Conservation (phyloP, 2,329 filamentous ascomycete genomes). For the Pseudogymnoascus sp. region DNA sequence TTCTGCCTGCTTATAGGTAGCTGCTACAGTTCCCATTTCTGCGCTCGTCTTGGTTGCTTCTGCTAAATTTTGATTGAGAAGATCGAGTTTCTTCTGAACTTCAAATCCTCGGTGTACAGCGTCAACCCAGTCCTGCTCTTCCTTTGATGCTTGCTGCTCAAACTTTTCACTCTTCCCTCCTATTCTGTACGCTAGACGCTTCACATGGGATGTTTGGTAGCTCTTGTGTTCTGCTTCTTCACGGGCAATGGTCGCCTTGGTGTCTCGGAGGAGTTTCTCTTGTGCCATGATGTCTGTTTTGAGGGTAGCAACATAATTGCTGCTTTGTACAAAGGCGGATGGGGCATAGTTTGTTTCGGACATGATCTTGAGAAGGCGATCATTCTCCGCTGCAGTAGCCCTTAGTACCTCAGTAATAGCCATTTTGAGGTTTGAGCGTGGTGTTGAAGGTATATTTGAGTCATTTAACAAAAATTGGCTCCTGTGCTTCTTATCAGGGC, state of each 20-base stretch:
- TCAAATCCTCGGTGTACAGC: slow-evolving; percentile 42
- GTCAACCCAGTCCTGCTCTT: slow-evolving; percentile 48
- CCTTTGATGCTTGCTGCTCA: slow-evolving; percentile 41
- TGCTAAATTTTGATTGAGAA: slow-evolving; percentile 33
- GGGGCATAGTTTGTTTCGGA: slow-evolving; percentile 42
- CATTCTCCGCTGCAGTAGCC: slow-evolving; percentile 35
- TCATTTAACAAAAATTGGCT: neutral
- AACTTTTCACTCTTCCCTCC: slow-evolving; percentile 43
- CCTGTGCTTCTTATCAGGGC: neutral
- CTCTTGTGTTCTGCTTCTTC: slow-evolving; percentile 46
- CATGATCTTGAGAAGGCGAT: slow-evolving; percentile 39
- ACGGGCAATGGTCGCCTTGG: slow-evolving; percentile 36
- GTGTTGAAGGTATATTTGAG: neutral
- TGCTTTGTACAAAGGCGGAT: slow-evolving; percentile 39
- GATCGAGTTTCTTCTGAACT: slow-evolving; percentile 36
- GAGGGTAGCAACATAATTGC: slow-evolving; percentile 39
- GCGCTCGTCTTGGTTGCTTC: slow-evolving; percentile 33
- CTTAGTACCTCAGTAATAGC: slow-evolving; percentile 29
- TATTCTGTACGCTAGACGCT: slow-evolving; percentile 44
- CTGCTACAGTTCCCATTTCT: slow-evolving; percentile 32
- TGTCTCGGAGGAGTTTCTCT: slow-evolving; percentile 32
- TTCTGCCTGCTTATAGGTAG: slow-evolving; percentile 36
- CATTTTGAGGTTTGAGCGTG: neutral
- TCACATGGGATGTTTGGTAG: slow-evolving; percentile 45
- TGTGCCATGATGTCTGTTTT: slow-evolving; percentile 33